Percentiles rank a stretch among this genome's conserved stretches.
Conservation (phyloP, 1,284 basidiomycete species). For the Blastosporella zonata region DNA sequence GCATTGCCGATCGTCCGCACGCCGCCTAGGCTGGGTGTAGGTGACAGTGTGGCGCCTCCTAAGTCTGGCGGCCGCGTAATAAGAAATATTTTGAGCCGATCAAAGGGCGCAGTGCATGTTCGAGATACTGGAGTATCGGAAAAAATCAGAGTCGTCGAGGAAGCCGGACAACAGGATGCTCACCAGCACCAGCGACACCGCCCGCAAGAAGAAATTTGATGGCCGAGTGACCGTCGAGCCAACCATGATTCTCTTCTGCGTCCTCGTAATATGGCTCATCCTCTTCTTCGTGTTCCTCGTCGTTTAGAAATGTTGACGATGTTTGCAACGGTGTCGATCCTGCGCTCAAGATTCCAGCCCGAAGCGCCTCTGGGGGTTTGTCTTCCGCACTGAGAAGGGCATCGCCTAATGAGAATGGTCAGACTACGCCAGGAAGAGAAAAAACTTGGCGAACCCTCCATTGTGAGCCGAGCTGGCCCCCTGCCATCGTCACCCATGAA, state of each 20-base stretch:
- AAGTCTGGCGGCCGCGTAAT: slow-evolving; percentile 82
- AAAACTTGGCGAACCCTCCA: slow-evolving; percentile 67
- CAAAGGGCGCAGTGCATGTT: slow-evolving; percentile 96
- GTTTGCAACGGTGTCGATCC: slow-evolving; percentile 22
- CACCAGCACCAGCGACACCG: slow-evolving; percentile 90
- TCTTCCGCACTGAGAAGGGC: slow-evolving; percentile 73
- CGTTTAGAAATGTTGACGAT: slow-evolving; percentile 16
- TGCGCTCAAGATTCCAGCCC: slow-evolving; percentile 22
- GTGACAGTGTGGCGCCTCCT: slow-evolving; percentile 46
- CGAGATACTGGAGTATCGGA: slow-evolving; percentile 67
- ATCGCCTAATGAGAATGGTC: slow-evolving; percentile 51
- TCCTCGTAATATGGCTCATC: slow-evolving; percentile 45
- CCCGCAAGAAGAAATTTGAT: slow-evolving; percentile 92
- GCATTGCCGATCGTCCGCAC: slow-evolving; percentile 72
- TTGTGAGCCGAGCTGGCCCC: slow-evolving; percentile 76
- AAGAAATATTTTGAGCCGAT: slow-evolving; percentile 95
- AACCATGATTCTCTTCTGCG: slow-evolving; percentile 59
- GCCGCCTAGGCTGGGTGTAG: slow-evolving; percentile 52
- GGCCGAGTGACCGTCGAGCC: slow-evolving; percentile 72
- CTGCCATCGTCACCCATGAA: slow-evolving; percentile 75
- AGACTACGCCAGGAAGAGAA: slow-evolving; percentile 9
- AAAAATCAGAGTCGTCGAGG: slow-evolving; percentile 4
- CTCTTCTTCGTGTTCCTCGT: slow-evolving; percentile 39
- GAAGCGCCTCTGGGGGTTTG: slow-evolving; percentile 41
- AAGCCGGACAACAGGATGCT: slow-evolving; percentile 24